Base-by-base conservation (phyloP, 2,329 filamentous ascomycete genomes). In the Botryotinia calthae region DNA sequence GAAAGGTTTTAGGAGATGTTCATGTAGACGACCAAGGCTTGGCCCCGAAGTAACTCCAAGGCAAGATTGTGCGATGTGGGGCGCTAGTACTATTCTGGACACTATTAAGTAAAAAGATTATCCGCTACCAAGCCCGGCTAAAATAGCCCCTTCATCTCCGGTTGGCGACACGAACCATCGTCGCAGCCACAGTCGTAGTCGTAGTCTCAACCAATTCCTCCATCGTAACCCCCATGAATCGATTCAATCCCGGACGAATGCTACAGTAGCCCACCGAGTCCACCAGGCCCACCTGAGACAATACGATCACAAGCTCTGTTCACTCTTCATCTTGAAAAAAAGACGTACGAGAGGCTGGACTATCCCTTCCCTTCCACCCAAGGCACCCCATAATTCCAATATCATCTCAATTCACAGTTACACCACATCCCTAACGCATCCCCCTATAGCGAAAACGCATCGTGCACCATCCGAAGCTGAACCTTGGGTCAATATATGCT, bases 371-470 rank as follows among this genome's bases (percentile, higher is more conserved):
- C 31, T 37, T 37, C 22, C 46, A 28, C 9, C 28, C 14, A 68
- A 25, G 34, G 34, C n/a, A 31, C 28, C 16, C n/a, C 40, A 44
- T 46, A 46, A 44, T 31, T 22, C 25, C 48, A 20, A 18, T 40
- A 54, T 25, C 64, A 54, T 56, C 48, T 67, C 65, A 56, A 67
- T n/a, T 56, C 65, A 12, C 25, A 20, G 48, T 67, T 56, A 34
- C 65, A 67, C 64, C 48, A 31, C 48, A 42, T 56, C 34, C n/a
- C 18, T 31, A 28, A 42, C 18, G 65, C 65, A 67, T 42, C 48
- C 65, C 28, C 40, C 65, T 4, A 42, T 42, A 42, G 34, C 48
- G 25, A 67, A 54, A 31, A 67, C 34, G 65, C 34, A 42, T 56
- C 22, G 34, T 42, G 18, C 34, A 28, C 28, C 16, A 67, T 54